Conservation (phyloP, 805 yeast species). For the Lipomyces starkeyi region DNA sequence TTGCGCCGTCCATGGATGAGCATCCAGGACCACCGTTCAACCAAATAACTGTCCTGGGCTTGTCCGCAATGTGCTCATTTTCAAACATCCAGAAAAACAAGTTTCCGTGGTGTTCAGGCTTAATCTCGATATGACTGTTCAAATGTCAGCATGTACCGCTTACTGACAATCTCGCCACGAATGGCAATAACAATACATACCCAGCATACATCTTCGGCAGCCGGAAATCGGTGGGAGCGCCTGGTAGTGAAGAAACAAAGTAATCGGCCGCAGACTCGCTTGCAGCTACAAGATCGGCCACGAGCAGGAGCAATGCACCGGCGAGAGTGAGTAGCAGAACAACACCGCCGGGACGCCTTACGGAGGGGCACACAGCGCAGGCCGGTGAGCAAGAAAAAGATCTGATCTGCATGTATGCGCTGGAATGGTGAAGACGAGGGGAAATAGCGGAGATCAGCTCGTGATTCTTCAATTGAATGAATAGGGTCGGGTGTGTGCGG, state of each 20-base stretch:
- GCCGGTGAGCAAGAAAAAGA: background rate
- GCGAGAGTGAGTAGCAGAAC: conserved; percentile 6
- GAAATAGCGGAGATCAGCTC: background rate
- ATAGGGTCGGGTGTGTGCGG: background rate
- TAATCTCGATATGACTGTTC: conserved; percentile 61
- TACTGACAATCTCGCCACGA: background rate
- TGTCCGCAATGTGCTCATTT: conserved; percentile 43
- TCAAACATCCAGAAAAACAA: conserved; percentile 81
- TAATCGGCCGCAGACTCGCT: conserved; percentile 38
- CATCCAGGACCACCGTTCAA: conserved; percentile 99
- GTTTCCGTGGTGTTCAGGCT: conserved; percentile 58
- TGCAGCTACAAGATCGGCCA: conserved; percentile 22
- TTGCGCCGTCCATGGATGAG: conserved; percentile 96
- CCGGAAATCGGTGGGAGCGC: conserved; percentile 36
- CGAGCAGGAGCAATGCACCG: conserved; percentile 9
- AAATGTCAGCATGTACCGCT: conserved; percentile 56
- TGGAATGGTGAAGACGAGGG: background rate
- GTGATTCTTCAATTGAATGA: background rate
- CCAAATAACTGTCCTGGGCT: conserved; percentile 65
- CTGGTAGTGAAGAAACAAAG: conserved; percentile 47
- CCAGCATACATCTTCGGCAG: conserved; percentile 57
- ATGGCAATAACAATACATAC: conserved; percentile 39
- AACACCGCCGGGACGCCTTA: background rate
- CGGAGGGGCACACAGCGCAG: background rate
- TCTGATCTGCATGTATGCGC: conserved; percentile 1